Evolutionary conservation across 1,284 basidiomycete genomes (phyloP).

Genomic region (Microbotryum intermedium): DNA sequence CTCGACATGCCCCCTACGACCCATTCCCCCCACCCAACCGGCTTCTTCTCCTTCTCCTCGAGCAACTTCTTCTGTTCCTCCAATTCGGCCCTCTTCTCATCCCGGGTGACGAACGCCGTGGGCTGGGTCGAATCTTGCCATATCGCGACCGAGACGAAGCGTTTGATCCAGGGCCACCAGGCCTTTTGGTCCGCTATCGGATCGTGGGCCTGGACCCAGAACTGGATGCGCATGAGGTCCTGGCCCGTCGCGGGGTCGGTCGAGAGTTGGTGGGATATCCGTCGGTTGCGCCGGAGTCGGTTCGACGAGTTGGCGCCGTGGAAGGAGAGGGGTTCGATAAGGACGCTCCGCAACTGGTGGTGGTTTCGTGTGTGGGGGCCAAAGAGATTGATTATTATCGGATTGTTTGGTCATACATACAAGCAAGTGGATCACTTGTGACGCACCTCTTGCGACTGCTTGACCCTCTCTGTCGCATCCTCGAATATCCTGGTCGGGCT

Average conservation of each 20-base stretch:
- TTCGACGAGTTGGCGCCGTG: conserved; percentile 15
- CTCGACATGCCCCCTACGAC: neutral
- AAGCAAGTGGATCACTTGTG: neutral
- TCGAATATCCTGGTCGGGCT: conserved; percentile 28
- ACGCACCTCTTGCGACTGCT: conserved; percentile 12
- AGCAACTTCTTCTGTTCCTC: neutral
- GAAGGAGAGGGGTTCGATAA: conserved; percentile 21
- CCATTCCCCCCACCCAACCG: conserved; percentile 7
- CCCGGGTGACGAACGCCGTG: conserved; percentile 1
- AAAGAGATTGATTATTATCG: neutral
- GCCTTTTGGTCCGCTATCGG: neutral
- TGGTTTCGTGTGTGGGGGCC: neutral
- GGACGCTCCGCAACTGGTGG: conserved; percentile 12
- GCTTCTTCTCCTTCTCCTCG: neutral
- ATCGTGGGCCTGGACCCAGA: conserved; percentile 17
- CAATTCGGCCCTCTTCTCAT: neutral
- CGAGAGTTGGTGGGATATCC: conserved; percentile 10
- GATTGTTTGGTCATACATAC: too few species aligned
- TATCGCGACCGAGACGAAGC: conserved; percentile 19
- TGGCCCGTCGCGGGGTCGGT: conserved; percentile 11
- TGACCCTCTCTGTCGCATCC: conserved; percentile 23
- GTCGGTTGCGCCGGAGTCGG: conserved; percentile 19
- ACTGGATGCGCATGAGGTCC: conserved; percentile 24
- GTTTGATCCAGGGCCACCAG: conserved; percentile 21
- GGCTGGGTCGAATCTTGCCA: conserved; percentile 21